Conservation (phyloP, 2,329 filamentous ascomycete genomes). For the Piedraia hortae region DNA sequence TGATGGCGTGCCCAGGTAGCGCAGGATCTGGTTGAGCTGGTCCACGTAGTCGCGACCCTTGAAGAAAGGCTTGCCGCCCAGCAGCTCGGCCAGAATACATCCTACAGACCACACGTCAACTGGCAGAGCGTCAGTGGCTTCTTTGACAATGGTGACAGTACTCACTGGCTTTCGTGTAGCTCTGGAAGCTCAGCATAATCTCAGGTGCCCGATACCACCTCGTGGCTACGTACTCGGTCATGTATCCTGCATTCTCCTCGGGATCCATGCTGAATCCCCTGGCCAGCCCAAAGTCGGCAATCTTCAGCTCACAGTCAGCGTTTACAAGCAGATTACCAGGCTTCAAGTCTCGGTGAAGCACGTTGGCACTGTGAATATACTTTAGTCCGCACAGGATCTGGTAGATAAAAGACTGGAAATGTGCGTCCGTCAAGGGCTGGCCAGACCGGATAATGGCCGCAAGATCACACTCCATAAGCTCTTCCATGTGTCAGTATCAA, state of each 20-base stretch:
- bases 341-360: conserved; percentile 88
- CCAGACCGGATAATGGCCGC: conserved; percentile 94
- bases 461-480: conserved; percentile 97
- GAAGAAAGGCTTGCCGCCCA: conserved; percentile 93
- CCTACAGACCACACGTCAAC: conserved; percentile 98
- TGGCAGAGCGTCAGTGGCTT: conserved; percentile 14
- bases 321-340: conserved; percentile 93
- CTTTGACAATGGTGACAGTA: too few species aligned
- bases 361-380: conserved; percentile 97
- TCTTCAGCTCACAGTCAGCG: conserved; percentile 97
- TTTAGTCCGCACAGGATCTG: conserved; percentile 97
- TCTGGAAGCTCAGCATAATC: conserved; percentile 99
- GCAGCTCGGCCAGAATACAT: conserved; percentile 84
- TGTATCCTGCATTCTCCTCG: conserved; percentile 94
- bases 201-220: conserved; percentile 96
- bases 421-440: conserved; percentile 86
- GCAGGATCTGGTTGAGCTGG: conserved; percentile 95
- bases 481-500: conserved; percentile 19
- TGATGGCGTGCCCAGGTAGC: conserved; percentile 89
- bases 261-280: conserved; percentile 92
- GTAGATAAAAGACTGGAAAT: conserved; percentile 99
- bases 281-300: conserved; percentile 90
- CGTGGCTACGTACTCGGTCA: conserved; percentile 98
- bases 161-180: conserved; percentile 98
- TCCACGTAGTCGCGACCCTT: conserved; percentile 98